Evolutionary conservation across 306 rosid genomes (phyloP).

Genomic region (Begonia fuchsioides): DNA sequence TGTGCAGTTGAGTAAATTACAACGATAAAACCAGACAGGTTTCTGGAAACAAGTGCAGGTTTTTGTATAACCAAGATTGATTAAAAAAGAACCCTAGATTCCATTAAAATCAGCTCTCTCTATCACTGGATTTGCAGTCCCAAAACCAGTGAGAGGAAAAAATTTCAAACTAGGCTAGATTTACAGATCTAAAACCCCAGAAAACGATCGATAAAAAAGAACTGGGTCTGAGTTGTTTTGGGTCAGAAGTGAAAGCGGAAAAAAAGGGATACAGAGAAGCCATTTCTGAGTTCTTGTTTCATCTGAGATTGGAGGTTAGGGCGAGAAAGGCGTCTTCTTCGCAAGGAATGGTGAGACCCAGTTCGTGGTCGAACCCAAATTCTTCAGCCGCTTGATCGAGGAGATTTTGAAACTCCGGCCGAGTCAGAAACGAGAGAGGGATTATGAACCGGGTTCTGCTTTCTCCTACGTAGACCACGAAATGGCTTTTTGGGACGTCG

Average conservation of each 20-base stretch:
- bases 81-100: neutral
- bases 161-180: neutral
- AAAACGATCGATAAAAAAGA: neutral
- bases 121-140: neutral
- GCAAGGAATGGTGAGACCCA: constrained; percentile 92
- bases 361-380: constrained; percentile 78
- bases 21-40: constrained; percentile 3
- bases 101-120: neutral
- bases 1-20: constrained; percentile 6
- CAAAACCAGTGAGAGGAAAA: neutral
- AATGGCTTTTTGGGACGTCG: constrained; percentile 91
- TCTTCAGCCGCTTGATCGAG: constrained; percentile 85
- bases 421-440: constrained; percentile 51
- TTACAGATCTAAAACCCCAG: neutral
- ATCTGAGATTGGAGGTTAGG: constrained; percentile 59
- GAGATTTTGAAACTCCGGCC: constrained; percentile 69
- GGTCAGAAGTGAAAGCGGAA: constrained; percentile 16
- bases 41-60: constrained; percentile 13
- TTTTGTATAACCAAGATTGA: constrained; percentile 2
- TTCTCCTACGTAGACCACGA: constrained; percentile 82
- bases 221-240: constrained; percentile 14
- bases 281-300: constrained; percentile 3
- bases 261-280: constrained; percentile 45
- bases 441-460: constrained; percentile 76
- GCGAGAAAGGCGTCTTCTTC: constrained; percentile 55